These are phyloP conservation scores for Boletus pseudo-olivaceus DNA, from an alignment of 768 basidiomycete genomes.

Conservation along the genomic window DNA sequence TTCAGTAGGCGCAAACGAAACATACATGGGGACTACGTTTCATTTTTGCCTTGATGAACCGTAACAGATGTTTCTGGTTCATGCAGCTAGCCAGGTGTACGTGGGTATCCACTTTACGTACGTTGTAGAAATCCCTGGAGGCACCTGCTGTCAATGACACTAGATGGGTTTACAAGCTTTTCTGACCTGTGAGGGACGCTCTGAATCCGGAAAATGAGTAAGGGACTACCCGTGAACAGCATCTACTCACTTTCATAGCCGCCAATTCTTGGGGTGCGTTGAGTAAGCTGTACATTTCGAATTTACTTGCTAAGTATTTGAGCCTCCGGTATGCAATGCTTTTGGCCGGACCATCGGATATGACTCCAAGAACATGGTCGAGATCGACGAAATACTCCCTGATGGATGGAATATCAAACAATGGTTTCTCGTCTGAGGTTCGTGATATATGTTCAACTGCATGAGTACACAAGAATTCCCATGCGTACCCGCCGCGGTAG, in stretches of 20 bases:
- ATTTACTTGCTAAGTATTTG: constrained; percentile 90
- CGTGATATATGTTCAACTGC: neutral
- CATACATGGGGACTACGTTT: constrained; percentile 76
- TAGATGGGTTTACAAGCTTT: neutral
- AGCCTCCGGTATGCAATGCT: constrained; percentile 90
- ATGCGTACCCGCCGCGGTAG: constrained; percentile 17
- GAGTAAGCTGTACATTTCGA: constrained; percentile 86
- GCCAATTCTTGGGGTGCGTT: constrained; percentile 93
- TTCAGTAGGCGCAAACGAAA: neutral
- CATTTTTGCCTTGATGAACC: constrained; percentile 99
- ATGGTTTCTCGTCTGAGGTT: constrained; percentile 46
- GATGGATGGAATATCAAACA: constrained; percentile 78
- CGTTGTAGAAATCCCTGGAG: constrained; percentile 94
- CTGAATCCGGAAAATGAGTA: constrained; percentile 13
- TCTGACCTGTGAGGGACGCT: constrained; percentile 33
- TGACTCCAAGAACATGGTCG: constrained; percentile 86
- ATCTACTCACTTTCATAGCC: constrained; percentile 83
- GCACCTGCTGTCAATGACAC: constrained; percentile 1
- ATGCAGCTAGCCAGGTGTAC: constrained; percentile 98
- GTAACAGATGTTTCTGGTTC: constrained; percentile 98
- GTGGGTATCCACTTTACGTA: constrained; percentile 98
- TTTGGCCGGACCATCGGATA: constrained; percentile 94
- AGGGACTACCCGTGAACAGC: neutral
- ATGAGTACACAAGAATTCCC: neutral
- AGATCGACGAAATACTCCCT: constrained; percentile 96